Percentiles rank a stretch among this genome's conserved stretches.
These are phyloP conservation scores for Diplodia mutila DNA, from an alignment of 2,329 filamentous ascomycete species.

Conservation along the genomic window DNA sequence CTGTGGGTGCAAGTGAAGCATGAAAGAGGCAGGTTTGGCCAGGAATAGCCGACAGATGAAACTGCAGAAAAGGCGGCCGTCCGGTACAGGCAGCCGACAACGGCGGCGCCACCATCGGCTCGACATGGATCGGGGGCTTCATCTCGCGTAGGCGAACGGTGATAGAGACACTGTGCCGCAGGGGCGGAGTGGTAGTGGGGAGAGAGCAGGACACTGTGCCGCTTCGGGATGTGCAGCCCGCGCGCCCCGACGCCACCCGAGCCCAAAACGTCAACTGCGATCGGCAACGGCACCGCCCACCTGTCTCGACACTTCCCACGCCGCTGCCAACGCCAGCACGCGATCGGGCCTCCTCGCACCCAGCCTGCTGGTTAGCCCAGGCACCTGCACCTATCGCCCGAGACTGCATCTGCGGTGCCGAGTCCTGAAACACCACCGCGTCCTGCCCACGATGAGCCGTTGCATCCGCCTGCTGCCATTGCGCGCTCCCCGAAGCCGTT, in stretches of 20 bases:
- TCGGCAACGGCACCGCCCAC: neutral
- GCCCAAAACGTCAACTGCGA: neutral
- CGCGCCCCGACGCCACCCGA: conserved; percentile 5
- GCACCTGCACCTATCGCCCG: neutral
- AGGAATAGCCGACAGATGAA: neutral
- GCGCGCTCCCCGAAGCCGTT: neutral
- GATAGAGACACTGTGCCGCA: neutral
- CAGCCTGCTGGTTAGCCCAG: neutral
- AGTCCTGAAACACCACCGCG: neutral
- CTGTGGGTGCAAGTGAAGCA: neutral
- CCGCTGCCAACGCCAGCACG: neutral
- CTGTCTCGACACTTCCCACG: neutral
- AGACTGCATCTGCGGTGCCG: neutral
- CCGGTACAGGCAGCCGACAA: neutral
- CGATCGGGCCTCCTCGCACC: neutral
- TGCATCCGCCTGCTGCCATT: neutral
- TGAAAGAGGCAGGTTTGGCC: neutral
- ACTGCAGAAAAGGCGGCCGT: neutral
- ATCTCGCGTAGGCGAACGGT: conserved; percentile 3
- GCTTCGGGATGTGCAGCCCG: neutral
- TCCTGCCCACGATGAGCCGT: neutral
- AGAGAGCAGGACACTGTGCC: conserved; percentile 2
- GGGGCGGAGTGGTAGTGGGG: conserved; percentile 3
- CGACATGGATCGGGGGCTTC: neutral
- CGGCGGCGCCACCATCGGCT: neutral